Evolutionary conservation across 2,329 filamentous ascomycete species (phyloP).

Genomic region (Hypoxylon sp.): DNA sequence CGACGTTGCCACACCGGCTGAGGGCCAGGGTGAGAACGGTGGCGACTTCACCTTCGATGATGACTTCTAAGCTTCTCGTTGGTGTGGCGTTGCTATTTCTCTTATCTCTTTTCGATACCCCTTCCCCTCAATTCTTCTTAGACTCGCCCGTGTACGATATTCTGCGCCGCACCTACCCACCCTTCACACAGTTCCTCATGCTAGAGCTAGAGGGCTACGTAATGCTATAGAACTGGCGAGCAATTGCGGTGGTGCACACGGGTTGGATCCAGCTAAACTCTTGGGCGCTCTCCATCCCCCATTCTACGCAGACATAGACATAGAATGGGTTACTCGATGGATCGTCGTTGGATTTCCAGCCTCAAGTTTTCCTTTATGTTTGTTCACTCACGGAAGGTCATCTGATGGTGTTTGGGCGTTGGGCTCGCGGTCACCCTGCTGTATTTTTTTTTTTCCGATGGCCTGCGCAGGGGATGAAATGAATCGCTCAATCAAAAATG

Average conservation of each 20-base stretch:
- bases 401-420: constrained; percentile 38
- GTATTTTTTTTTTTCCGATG: constrained; percentile 7
- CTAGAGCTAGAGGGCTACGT: constrained; percentile 25
- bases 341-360: constrained; percentile 22
- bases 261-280: constrained; percentile 29
- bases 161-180: constrained; percentile 8
- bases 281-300: background rate
- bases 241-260: constrained; percentile 33
- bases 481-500: constrained; percentile 10
- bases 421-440: background rate
- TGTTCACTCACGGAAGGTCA: constrained; percentile 25
- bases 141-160: constrained; percentile 30
- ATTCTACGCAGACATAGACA: background rate
- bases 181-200: constrained; percentile 2
- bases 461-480: constrained; percentile 14
- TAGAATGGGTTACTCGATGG: background rate
- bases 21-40: constrained; percentile 70
- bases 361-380: constrained; percentile 9
- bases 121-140: constrained; percentile 36
- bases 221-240: constrained; percentile 41
- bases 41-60: constrained; percentile 96
- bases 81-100: constrained; percentile 36
- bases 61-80: constrained; percentile 81
- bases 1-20: constrained; percentile 60
- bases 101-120: constrained; percentile 46